phyloP scores from a whole-genome alignment of 352 stramenopile genomes.

The Phytophthora rubi region DNA sequence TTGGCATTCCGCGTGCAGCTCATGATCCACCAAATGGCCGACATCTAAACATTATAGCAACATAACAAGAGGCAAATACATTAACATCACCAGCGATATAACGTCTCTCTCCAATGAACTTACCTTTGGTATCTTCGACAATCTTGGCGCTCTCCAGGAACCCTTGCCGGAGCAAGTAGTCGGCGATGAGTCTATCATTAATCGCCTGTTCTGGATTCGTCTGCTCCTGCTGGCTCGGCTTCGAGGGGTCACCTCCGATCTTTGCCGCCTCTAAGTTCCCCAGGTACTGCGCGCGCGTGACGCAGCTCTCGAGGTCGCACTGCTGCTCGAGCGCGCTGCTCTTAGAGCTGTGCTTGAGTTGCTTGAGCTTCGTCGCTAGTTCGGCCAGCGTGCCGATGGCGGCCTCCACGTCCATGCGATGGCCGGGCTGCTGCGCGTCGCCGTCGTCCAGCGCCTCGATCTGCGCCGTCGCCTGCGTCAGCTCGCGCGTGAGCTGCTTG shows the following conservation, averaged over 20 bases:
- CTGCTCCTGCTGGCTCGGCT: neutral
- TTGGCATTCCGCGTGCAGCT: slow-evolving; percentile 63
- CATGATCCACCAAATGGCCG: slow-evolving; percentile 68
- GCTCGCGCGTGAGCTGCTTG: slow-evolving; percentile 77
- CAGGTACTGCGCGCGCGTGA: slow-evolving; percentile 50
- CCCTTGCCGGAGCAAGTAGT: slow-evolving; percentile 78
- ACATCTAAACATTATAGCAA: slow-evolving; percentile 38
- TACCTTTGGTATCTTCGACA: slow-evolving; percentile 68
- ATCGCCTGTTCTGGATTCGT: slow-evolving; percentile 24
- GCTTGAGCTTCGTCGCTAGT: slow-evolving; percentile 51
- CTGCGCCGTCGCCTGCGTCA: slow-evolving; percentile 50
- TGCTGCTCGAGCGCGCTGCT: slow-evolving; percentile 55
- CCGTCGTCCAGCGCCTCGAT: slow-evolving; percentile 59
- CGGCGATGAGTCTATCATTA: slow-evolving; percentile 66
- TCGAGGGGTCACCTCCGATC: slow-evolving; percentile 22
- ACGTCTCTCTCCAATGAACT: neutral
- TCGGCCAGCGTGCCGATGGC: slow-evolving; percentile 57
- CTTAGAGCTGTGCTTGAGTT: slow-evolving; percentile 58
- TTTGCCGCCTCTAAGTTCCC: slow-evolving; percentile 45
- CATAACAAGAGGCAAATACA: slow-evolving; percentile 2
- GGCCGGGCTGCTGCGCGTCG: slow-evolving; percentile 64
- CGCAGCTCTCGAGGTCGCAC: slow-evolving; percentile 59
- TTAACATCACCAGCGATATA: neutral
- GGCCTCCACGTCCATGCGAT: slow-evolving; percentile 64
- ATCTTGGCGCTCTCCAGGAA: slow-evolving; percentile 71